These are phyloP conservation scores for Pilatotrama ljubarskyi DNA, from an alignment of 768 basidiomycete species.

Conservation along the genomic window DNA sequence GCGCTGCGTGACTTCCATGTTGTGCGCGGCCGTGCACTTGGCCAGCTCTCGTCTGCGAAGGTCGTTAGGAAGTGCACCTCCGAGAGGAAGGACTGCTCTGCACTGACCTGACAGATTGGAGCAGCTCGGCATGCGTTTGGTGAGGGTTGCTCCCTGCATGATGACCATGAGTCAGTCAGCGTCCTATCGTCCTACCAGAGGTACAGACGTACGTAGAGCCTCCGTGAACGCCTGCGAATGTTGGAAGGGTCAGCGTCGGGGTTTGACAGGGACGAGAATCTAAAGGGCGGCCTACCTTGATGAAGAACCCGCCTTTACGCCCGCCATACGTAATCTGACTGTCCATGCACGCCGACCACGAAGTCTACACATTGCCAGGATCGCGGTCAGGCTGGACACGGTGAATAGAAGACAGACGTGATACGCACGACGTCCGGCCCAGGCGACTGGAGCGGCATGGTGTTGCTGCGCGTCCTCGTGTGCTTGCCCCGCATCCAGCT, in stretches of 20 bases:
- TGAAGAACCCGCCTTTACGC: conserved; percentile 21
- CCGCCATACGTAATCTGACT: conserved; percentile 21
- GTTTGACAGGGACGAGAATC: background rate
- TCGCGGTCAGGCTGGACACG: too few species aligned
- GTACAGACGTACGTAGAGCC: conserved; percentile 14
- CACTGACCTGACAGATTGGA: conserved; percentile 16
- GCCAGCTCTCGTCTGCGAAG: conserved; percentile 13
- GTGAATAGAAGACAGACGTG: background rate
- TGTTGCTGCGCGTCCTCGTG: background rate
- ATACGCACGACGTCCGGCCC: conserved; percentile 5
- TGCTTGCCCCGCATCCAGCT: conserved; percentile 1
- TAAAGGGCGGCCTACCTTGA: conserved; percentile 16
- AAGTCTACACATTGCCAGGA: conserved; percentile 9
- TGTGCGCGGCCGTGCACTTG: conserved; percentile 14
- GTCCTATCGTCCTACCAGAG: too few species aligned
- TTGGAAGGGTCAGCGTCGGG: background rate
- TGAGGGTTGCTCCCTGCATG: conserved; percentile 10
- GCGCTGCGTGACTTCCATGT: background rate
- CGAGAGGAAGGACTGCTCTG: background rate
- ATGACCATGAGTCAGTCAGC: background rate
- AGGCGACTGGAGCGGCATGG: conserved; percentile 2
- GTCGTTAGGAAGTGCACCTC: too few species aligned
- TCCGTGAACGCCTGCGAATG: conserved; percentile 19
- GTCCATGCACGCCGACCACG: conserved; percentile 28
- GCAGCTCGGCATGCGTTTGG: conserved; percentile 14